Base-by-base conservation (phyloP, 805 yeast genomes). In the Zygoascus tannicola region DNA sequence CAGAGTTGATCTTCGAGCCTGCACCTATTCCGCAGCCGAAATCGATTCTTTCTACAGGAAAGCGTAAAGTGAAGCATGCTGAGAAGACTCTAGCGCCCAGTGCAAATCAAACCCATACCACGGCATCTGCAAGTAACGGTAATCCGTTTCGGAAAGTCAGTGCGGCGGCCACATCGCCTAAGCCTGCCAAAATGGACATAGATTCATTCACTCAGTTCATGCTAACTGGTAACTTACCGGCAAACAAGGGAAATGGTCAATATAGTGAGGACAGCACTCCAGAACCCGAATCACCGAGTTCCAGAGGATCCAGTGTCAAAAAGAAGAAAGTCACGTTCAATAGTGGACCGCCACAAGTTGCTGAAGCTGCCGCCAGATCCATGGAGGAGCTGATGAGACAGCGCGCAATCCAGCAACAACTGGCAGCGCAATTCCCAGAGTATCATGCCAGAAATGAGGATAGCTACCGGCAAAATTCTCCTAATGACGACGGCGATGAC, bases 161-260 rank as follows among this genome's bases (percentile, higher is more conserved):
- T 18, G 14, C 37, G 12, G n/a, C n/a, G n/a, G n/a, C n/a, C n/a
- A n/a, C n/a, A n/a, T 22, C 32, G 36, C n/a, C 44, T 15, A 28
- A 14, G 37, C 32, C 42, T 15, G 46, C 50, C 2, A 77, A 76
- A 43, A 70, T 85, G 20, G 95, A 88, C 57, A 67, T 88, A 52
- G 95, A 88, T 60, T 76, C 86, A 23, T 88, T 88, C 61, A 84
- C 95, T 15, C 80, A 82, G 50, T 78, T 88, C 55, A 70, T 86
- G 54, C 65, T 88, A 53, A 85, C 95, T 0, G 96, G 96, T 2
- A 76, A 80, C 51, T 65, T 84, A 32, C 85, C 85, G 4, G 18
- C 43, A 32, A n/a, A 45, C 19, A 33, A 14, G 20, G 39, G 15
- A 5, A 26, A 38, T 20, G 41, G 32, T 15, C 35, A 32, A 19